Conservation (phyloP, 495 filamentous ascomycete genomes). For the Penicillium dipodomyicola region DNA sequence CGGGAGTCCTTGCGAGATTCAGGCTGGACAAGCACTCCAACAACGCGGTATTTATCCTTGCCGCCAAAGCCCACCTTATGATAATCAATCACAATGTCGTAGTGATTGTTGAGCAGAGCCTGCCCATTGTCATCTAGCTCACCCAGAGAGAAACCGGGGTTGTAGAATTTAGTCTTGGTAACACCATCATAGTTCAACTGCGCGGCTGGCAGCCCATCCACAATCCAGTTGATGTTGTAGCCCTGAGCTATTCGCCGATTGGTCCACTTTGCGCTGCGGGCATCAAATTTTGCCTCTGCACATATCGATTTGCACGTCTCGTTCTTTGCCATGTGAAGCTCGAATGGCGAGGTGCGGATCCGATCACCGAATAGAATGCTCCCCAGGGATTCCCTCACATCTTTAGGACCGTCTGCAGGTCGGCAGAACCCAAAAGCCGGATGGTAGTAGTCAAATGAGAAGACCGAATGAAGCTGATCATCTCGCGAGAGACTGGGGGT, state of each 20-base stretch:
- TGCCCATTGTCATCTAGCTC: conserved; percentile 52
- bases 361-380: conserved; percentile 97
- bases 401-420: conserved; percentile 68
- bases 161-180: conserved; percentile 74
- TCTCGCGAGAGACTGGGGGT: conserved; percentile 80
- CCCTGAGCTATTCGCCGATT: conserved; percentile 76
- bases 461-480: conserved; percentile 78
- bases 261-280: conserved; percentile 70
- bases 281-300: conserved; percentile 59
- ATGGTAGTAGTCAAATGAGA: conserved; percentile 95
- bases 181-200: conserved; percentile 70
- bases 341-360: conserved; percentile 87
- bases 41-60: conserved; percentile 73
- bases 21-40: conserved; percentile 86
- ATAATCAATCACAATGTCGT: conserved; percentile 90
- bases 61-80: conserved; percentile 62
- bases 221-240: conserved; percentile 90
- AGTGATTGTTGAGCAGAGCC: conserved; percentile 82
- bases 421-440: conserved; percentile 80
- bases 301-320: conserved; percentile 84
- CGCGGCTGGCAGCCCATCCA: conserved; percentile 90
- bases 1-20: conserved; percentile 63
- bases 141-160: conserved; percentile 86
- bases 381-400: conserved; percentile 83
- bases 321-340: conserved; percentile 79